Evolutionary conservation across 805 yeast species (phyloP), one percentile per base, ranked within the genome.

Genomic region (Candida taoyuanica): DNA sequence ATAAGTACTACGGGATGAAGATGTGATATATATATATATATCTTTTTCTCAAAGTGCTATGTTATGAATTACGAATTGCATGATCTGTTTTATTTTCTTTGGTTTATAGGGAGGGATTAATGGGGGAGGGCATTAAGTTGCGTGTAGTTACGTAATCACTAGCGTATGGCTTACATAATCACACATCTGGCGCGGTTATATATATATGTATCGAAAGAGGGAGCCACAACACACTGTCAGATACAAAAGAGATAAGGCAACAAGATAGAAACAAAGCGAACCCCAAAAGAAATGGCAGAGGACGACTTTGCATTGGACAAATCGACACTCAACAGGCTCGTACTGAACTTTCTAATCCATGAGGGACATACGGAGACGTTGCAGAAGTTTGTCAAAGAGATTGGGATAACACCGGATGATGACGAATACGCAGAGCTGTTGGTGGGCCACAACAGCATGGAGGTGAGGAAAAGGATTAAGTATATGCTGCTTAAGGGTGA

Each of bases 321-420:
- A 15, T 27, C 30, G 12, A 26, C 34, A 13, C 32, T 47, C 31
- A 50, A 49, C 39, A 42, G 65, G 33, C 56, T 85, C 40, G 70
- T 87, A 11, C 67, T 86, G 56, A 80, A 84, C 62, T 85, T 83
- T 59, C 72, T 87, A 44, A 74, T 87, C 12, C 75, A 77, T 36
- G 89, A 85, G 61, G 94, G 93, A 0, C 81, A 83, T 55, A 79
- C 78, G 42, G 71, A 77, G 12, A 79, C 94, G 0, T 83, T 86
- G 2, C 41, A 63, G 25, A 60, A 62, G 40, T 62, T 68, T 47
- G 42, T 55, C 33, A 24, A 53, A 13, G 52, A 55, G 25, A 57
- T 65, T 21, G 61, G 59, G 8, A 24, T 47, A 16, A 34, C 48
- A 7, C 52, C 63, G 33, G 61, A 62, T 7, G 46, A 53, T 12